These are phyloP conservation scores for Tricholoma furcatifolium DNA, from an alignment of 768 basidiomycete species.

Conservation along the genomic window DNA sequence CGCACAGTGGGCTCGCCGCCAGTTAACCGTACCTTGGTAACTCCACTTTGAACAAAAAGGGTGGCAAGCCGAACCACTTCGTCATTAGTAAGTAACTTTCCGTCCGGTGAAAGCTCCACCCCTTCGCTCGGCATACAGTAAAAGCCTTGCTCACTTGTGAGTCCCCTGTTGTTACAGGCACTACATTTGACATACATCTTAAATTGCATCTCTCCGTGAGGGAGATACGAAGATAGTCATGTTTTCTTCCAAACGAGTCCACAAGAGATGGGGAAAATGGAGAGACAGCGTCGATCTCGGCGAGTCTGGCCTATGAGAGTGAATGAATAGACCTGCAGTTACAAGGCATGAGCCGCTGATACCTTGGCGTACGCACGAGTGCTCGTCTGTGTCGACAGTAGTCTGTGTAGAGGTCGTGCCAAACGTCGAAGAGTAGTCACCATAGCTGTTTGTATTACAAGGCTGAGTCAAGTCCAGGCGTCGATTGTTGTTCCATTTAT, in stretches of 20 bases:
- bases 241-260: constrained; percentile 67
- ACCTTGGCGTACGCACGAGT: constrained; percentile 21
- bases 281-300: constrained; percentile 45
- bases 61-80: constrained; percentile 73
- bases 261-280: constrained; percentile 54
- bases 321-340: neutral
- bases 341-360: neutral
- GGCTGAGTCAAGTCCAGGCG: constrained; percentile 4
- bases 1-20: constrained; percentile 88
- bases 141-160: constrained; percentile 54
- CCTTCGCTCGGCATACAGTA: constrained; percentile 91
- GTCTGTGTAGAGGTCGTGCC: constrained; percentile 3
- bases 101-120: constrained; percentile 67
- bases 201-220: constrained; percentile 87
- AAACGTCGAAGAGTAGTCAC: neutral
- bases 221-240: constrained; percentile 88
- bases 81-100: constrained; percentile 69
- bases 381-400: constrained; percentile 12
- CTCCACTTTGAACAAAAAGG: constrained; percentile 78
- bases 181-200: constrained; percentile 55
- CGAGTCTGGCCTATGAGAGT: constrained; percentile 51
- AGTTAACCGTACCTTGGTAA: constrained; percentile 85
- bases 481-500: constrained; percentile 1
- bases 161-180: neutral
- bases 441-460: constrained; percentile 9